Percentiles rank a stretch among this genome's conserved stretches.
These are phyloP conservation scores for Nicotiana rustica DNA, from an alignment of 305 asterid species.

Conservation along the genomic window DNA sequence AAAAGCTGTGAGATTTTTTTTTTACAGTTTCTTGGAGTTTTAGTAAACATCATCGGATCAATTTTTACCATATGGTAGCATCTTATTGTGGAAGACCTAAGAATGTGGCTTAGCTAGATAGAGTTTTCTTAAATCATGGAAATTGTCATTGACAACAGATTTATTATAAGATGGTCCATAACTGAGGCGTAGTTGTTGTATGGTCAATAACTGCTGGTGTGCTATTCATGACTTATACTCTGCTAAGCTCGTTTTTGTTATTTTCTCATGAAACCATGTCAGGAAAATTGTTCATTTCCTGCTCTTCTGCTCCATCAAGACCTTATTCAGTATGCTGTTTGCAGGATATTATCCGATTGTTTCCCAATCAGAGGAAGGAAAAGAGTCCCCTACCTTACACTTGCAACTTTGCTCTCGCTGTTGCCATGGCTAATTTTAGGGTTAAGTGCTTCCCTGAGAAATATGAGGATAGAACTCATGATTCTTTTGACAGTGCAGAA, in stretches of 20 bases:
- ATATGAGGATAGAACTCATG: conserved; percentile 69
- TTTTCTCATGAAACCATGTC: not conserved
- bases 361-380: conserved; percentile 88
- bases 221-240: not conserved
- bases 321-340: conserved; percentile 35
- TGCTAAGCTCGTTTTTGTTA: not conserved
- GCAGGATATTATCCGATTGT: conserved; percentile 91
- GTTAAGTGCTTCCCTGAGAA: conserved; percentile 60
- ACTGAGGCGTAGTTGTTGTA: too few relatives aligned
- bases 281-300: not conserved
- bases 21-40: not conserved
- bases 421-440: conserved; percentile 86
- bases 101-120: not conserved
- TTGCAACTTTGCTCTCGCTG: conserved; percentile 77
- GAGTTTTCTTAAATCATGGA: not conserved
- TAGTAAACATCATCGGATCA: conserved; percentile 7
- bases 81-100: conserved; percentile 23
- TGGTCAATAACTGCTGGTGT: conserved; percentile 17
- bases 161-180: not conserved
- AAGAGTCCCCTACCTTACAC: conserved; percentile 80
- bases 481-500: conserved; percentile 85
- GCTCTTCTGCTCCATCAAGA: not conserved
- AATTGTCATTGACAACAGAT: not conserved
- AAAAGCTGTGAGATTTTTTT: not conserved
- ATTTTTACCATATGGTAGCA: conserved; percentile 1